Evolutionary conservation across 2,329 filamentous ascomycete genomes (phyloP), one percentile per base, ranked within the genome.

Genomic region (Venturia oleaginea): DNA sequence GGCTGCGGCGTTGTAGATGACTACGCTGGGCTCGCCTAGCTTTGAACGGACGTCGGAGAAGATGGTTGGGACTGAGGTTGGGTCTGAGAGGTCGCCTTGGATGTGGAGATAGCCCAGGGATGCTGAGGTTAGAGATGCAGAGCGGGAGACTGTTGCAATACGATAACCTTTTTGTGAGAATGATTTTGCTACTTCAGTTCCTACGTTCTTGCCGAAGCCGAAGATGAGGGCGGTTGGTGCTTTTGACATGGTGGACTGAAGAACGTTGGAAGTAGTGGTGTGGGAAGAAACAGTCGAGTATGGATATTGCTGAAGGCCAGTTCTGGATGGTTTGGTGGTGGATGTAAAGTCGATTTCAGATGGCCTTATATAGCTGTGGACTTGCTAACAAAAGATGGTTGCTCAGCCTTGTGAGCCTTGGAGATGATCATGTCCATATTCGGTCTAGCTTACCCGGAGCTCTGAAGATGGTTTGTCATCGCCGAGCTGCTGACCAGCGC

Each of bases 111-210:
- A 67, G 2, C 71, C 66, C 3, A 66, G 62, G 3, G 68, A 68
- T 43, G 67, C 72, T 24, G 72, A 69, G 37, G 71, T 70, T n/a
- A 74, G 71, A 2, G 71, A 70, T 17, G 70, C 59, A 6, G 65
- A 71, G 32, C 78, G 70, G 10, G 77, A 71, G 15, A 73, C 75
- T 5, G 77, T 68, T 10, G 77, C 79, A 32, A 80, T 72, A 65
- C 73, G 74, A 71, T 80, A 80, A 64, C 78, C 78, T 59, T 76
- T 75, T 1, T 70, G 65, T 11, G 74, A 71, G 67, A 80, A 79
- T 10, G 72, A 70, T 17, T 69, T 67, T n/a, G 74, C 74, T 4
- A 77, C 73, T 24, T 70, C 64, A 2, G 71, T 67, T 13, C 77
- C 78, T 32, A 79, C 69, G 63, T 77, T 79, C 59, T 77, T 65